Percentiles rank a stretch among this genome's conserved stretches.
Conservation (phyloP, 192 early-diverging fungal genomes). For the Pilaira anomala region DNA sequence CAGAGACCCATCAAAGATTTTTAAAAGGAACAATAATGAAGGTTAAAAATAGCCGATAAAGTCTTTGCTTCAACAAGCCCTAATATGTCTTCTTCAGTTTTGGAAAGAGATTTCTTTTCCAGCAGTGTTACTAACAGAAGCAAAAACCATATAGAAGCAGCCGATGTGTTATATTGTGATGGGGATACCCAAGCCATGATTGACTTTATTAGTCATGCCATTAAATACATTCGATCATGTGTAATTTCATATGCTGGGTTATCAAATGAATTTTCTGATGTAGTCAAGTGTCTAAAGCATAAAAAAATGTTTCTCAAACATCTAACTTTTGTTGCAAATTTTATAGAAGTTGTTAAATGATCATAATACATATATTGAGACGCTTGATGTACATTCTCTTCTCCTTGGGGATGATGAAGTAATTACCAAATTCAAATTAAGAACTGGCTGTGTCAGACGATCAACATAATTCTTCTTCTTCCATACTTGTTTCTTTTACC, state of each 20-base stretch:
- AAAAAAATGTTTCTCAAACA: conserved; percentile 16
- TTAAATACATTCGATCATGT: conserved; percentile 21
- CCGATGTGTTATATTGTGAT: conserved; percentile 8
- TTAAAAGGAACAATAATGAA: conserved; percentile 17
- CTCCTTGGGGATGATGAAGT: conserved; percentile 12
- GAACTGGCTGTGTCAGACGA: conserved; percentile 15
- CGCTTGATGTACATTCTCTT: conserved; percentile 11
- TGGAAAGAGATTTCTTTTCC: conserved; percentile 14
- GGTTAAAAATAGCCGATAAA: conserved; percentile 11
- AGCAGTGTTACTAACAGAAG: conserved; percentile 10
- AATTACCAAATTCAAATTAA: conserved; percentile 13
- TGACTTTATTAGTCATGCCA: conserved; percentile 14
- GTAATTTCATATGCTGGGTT: conserved; percentile 24
- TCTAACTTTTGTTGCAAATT: conserved; percentile 22
- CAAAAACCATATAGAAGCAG: conserved; percentile 12
- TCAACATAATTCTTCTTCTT: conserved; percentile 16
- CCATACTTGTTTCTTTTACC: no score
- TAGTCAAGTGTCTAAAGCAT: conserved; percentile 21
- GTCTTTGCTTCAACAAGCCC: conserved; percentile 15
- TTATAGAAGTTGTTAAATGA: conserved; percentile 18
- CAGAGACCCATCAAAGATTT: conserved; percentile 6
- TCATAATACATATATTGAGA: conserved; percentile 10
- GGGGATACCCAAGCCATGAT: conserved; percentile 6
- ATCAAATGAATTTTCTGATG: conserved; percentile 10
- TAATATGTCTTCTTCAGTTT: conserved; percentile 14